phyloP scores from a whole-genome alignment of 2,329 filamentous ascomycete genomes.

The Aaosphaeria arxii region DNA sequence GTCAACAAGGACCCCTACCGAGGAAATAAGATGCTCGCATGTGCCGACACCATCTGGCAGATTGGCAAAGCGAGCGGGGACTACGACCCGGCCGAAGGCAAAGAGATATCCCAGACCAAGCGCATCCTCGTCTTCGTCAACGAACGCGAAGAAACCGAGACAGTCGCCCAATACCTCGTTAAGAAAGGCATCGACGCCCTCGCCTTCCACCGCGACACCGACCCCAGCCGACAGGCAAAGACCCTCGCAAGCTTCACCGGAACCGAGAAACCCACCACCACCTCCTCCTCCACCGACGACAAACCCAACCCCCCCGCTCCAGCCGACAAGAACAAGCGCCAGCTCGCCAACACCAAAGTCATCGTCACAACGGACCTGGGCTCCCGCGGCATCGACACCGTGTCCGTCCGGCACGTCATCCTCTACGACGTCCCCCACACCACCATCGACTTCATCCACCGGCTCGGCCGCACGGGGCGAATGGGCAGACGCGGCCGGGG shows the following conservation, averaged over 20 bases:
- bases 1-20: slow-evolving; percentile 89
- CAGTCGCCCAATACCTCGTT: slow-evolving; percentile 74
- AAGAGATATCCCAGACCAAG: slow-evolving; percentile 65
- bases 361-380: slow-evolving; percentile 92
- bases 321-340: slow-evolving; percentile 31
- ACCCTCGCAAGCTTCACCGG: slow-evolving; percentile 68
- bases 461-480: slow-evolving; percentile 83
- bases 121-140: slow-evolving; percentile 96
- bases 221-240: slow-evolving; percentile 72
- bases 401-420: slow-evolving; percentile 86
- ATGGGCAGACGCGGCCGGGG: slow-evolving; percentile 90
- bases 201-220: slow-evolving; percentile 80
- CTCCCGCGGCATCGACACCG: slow-evolving; percentile 88
- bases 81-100: slow-evolving; percentile 39
- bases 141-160: slow-evolving; percentile 82
- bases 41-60: slow-evolving; percentile 90
- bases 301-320: neutral
- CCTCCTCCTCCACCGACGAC: neutral
- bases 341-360: slow-evolving; percentile 76
- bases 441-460: slow-evolving; percentile 97
- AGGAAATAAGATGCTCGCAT: slow-evolving; percentile 89
- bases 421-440: slow-evolving; percentile 97
- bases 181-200: slow-evolving; percentile 86
- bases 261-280: slow-evolving; percentile 9
- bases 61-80: slow-evolving; percentile 72